phyloP scores from a whole-genome alignment of 306 rosid species.

The Fagus sylvatica region DNA sequence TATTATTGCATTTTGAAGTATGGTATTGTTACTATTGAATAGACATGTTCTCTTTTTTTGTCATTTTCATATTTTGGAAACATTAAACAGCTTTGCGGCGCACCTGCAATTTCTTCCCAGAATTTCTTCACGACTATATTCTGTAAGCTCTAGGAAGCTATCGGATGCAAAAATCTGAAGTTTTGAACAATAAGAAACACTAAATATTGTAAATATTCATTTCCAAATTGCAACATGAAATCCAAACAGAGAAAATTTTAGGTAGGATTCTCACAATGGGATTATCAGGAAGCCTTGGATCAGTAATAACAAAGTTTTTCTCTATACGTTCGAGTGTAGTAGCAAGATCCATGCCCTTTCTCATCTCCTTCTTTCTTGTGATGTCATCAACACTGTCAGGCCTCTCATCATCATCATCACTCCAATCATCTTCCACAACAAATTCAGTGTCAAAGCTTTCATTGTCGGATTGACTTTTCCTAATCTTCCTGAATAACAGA shows the following conservation, averaged over 20 bases:
- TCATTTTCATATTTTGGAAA: background rate
- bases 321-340: constrained; percentile 98
- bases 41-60: background rate
- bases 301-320: constrained; percentile 97
- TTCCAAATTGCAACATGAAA: background rate
- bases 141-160: constrained; percentile 96
- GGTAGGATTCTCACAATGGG: constrained; percentile 72
- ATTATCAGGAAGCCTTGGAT: constrained; percentile 97
- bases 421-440: constrained; percentile 38
- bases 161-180: constrained; percentile 95
- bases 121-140: constrained; percentile 95
- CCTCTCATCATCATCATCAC: constrained; percentile 60
- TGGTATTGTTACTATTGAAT: background rate
- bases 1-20: background rate
- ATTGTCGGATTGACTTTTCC: constrained; percentile 50
- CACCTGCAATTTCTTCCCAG: constrained; percentile 98
- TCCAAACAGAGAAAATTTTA: constrained; percentile 1
- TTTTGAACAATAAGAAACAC: constrained; percentile 21
- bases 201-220: constrained; percentile 6
- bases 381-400: constrained; percentile 55
- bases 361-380: constrained; percentile 71
- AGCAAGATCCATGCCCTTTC: constrained; percentile 97
- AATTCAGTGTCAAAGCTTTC: constrained; percentile 45
- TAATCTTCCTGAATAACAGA: constrained; percentile 47
- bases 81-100: background rate